phyloP scores from a whole-genome alignment of 129 eudicot species.

The Chrysanthemum makinoi region DNA sequence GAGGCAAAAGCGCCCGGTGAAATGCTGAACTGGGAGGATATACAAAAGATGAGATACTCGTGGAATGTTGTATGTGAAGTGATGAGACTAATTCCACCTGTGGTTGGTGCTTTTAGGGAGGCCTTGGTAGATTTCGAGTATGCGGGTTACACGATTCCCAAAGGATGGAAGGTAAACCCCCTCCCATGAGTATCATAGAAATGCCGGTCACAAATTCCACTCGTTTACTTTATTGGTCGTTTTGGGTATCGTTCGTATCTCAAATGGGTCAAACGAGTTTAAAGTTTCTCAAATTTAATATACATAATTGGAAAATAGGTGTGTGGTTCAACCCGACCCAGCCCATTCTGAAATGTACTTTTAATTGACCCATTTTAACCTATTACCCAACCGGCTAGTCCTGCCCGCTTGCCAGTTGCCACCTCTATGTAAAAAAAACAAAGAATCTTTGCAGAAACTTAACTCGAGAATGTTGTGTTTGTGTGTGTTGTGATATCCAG shows the following conservation, averaged over 20 bases:
- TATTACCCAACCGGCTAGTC: not conserved
- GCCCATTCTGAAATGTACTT: not conserved
- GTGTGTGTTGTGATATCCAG: not conserved
- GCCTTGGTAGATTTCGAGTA: conserved; percentile 10
- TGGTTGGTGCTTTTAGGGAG: conserved; percentile 21
- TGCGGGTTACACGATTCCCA: conserved; percentile 49
- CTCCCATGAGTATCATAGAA: not conserved
- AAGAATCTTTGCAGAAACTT: not conserved
- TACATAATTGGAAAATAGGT: not conserved
- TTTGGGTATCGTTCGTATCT: not conserved
- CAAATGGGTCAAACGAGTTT: not conserved
- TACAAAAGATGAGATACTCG: conserved; percentile 60
- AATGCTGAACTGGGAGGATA: conserved; percentile 44
- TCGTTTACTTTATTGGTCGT: not conserved
- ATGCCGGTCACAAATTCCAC: not conserved
- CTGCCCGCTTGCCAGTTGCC: not conserved
- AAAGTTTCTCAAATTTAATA: not conserved
- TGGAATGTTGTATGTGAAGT: conserved; percentile 54
- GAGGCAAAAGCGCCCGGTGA: conserved; percentile 33
- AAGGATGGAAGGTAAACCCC: conserved; percentile 54
- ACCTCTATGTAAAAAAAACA: not conserved
- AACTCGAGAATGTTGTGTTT: conserved; percentile 10
- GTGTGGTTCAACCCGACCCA: not conserved
- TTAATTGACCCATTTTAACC: not conserved
- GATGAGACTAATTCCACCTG: conserved; percentile 44